Evolutionary conservation across 768 basidiomycete genomes (phyloP), one percentile per base, ranked within the genome.

Genomic region (Pholiota molesta): DNA sequence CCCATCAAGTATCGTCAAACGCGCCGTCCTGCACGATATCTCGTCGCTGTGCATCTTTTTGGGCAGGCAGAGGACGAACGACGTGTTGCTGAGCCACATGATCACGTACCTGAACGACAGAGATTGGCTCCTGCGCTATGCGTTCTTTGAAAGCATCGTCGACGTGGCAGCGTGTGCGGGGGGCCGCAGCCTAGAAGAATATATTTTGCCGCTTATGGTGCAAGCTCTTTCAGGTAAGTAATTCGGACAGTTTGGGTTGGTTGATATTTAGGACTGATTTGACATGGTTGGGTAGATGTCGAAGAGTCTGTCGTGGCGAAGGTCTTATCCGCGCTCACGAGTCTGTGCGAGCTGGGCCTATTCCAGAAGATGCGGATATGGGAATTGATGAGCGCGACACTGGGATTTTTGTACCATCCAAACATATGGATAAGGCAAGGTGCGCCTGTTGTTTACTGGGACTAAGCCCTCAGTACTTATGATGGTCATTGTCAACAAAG

Each of bases 371-470:
- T 94, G 87, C 86, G 92, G n/a, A 88, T 97, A 61, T 98, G 97
- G 96, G 97, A 99, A 67, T 80, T 98, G 37, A 93, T 97, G 87
- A 91, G 90, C 57, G 88, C 89, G 0, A 89, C 90, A 0, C 76
- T 95, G 31, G 92, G 92, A 0, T 96, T 99, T 74, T 77, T 99
- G 55, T 97, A 94, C 66, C 97, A 99, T 73, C 97, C 97, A 0
- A 96, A 97, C 72, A 77, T 88, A 21, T 99, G 97, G 97, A 93
- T 99, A 73, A 83, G 95, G 60, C 94, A 98, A 83, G 92, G 96
- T 90, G 33, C 17, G 16, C 51, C 19, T 47, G 52, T 14, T 2
- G 26, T 10, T 21, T 52, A 10, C 19, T 28, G 19, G 14, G 28
- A 44, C 13, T 14, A 54, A 17, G 59, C 33, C 60, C 44, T 16